These are phyloP conservation scores for Furcasterigmium sp. DNA, from an alignment of 2,329 filamentous ascomycete genomes.

Conservation along the genomic window DNA sequence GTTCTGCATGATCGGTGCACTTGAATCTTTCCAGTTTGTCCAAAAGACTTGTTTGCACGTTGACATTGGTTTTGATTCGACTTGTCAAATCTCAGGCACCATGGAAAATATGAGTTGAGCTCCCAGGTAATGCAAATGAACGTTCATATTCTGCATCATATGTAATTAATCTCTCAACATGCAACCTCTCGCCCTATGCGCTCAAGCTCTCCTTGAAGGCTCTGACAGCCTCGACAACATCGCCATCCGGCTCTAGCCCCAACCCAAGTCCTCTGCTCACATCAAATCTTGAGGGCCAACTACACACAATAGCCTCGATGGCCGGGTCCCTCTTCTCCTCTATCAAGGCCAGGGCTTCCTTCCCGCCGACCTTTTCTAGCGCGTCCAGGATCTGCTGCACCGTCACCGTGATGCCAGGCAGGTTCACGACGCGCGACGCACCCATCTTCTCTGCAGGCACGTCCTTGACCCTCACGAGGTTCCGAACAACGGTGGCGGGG, in stretches of 20 bases:
- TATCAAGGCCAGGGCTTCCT: slow-evolving; percentile 35
- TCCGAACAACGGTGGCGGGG: slow-evolving; percentile 37
- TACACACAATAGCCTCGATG: slow-evolving; percentile 43
- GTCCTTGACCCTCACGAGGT: slow-evolving; percentile 36
- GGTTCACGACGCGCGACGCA: slow-evolving; percentile 39
- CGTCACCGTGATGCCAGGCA: slow-evolving; percentile 46
- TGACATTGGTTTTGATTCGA: too few relatives aligned
- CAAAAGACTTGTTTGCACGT: too few relatives aligned
- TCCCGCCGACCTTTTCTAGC: slow-evolving; percentile 40
- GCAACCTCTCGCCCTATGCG: background rate
- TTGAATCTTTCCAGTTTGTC: too few relatives aligned
- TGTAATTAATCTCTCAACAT: background rate
- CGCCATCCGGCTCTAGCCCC: slow-evolving; percentile 42
- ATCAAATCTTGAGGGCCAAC: slow-evolving; percentile 49
- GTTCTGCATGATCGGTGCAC: too few relatives aligned
- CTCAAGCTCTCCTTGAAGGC: slow-evolving; percentile 4
- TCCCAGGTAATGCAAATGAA: too few relatives aligned
- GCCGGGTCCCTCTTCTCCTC: slow-evolving; percentile 41
- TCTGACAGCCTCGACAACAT: slow-evolving; percentile 23
- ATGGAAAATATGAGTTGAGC: too few relatives aligned
- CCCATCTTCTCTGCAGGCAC: slow-evolving; percentile 32
- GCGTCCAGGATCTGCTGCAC: slow-evolving; percentile 49
- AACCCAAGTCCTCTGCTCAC: slow-evolving; percentile 45
- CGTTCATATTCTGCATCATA: background rate
- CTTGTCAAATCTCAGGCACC: too few relatives aligned